A percentile compares a stretch with the other conserved stretches of the same genome.
phyloP scores from a whole-genome alignment of 345 rosid species.

The Melaleuca quinquenervia region DNA sequence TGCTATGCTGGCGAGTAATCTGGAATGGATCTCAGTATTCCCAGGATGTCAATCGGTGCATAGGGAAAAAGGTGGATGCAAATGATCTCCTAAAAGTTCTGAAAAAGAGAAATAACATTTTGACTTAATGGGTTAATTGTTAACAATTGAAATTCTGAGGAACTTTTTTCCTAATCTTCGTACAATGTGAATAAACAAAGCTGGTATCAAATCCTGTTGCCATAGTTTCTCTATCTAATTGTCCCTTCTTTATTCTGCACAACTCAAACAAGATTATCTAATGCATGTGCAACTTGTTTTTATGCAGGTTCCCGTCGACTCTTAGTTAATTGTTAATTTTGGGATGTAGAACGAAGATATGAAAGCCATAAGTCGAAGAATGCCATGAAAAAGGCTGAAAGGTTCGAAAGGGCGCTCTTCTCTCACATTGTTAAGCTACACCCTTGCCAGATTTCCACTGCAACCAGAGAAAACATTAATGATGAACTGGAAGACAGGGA shows the following conservation, averaged over 20 bases:
- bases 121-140: not conserved
- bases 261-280: not conserved
- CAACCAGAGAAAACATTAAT: not conserved
- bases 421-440: not conserved
- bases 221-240: not conserved
- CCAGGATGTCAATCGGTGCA: not conserved
- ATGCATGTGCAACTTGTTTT: not conserved
- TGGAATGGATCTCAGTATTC: not conserved
- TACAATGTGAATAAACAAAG: not conserved
- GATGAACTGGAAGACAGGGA: not conserved
- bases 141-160: not conserved
- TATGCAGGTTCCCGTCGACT: not conserved
- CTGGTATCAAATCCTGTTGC: not conserved
- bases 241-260: not conserved
- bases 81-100: not conserved
- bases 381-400: not conserved
- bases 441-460: not conserved
- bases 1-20: not conserved
- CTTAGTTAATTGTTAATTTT: not conserved
- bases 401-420: not conserved
- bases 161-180: not conserved
- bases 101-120: not conserved
- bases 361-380: not conserved
- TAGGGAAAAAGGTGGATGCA: not conserved
- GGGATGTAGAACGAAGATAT: not conserved